phyloP scores from a whole-genome alignment of 805 yeast genomes.

The Saccharomycopsis amapae region DNA sequence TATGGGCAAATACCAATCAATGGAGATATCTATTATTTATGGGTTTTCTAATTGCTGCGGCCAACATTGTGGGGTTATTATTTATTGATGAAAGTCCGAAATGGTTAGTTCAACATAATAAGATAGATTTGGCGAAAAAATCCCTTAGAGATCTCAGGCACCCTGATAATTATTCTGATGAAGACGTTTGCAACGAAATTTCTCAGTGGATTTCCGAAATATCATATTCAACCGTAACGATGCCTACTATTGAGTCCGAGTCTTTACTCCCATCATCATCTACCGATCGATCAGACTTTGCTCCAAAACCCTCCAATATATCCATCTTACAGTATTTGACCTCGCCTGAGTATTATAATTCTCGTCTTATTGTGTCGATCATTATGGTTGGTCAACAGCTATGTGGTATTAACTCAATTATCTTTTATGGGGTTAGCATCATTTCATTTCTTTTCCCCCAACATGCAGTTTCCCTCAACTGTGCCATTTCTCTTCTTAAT shows the following conservation, averaged over 20 bases:
- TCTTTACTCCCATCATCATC: no score
- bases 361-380: slow-evolving; percentile 55
- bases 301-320: no score
- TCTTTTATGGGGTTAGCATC: slow-evolving; percentile 88
- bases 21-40: slow-evolving; percentile 69
- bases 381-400: slow-evolving; percentile 83
- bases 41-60: slow-evolving; percentile 49
- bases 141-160: slow-evolving; percentile 32
- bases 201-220: slow-evolving; percentile 23
- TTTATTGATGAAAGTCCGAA: slow-evolving; percentile 71
- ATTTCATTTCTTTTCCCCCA: slow-evolving; percentile 62
- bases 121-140: slow-evolving; percentile 35
- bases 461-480: slow-evolving; percentile 63
- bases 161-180: slow-evolving; percentile 20
- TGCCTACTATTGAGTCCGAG: no score
- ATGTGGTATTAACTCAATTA: slow-evolving; percentile 86
- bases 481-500: slow-evolving; percentile 68
- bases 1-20: slow-evolving; percentile 52
- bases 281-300: no score
- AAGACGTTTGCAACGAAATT: slow-evolving; percentile 26
- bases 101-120: slow-evolving; percentile 59
- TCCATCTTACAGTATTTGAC: slow-evolving; percentile 11
- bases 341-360: slow-evolving; percentile 8
- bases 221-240: no score
- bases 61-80: slow-evolving; percentile 38